Conservation (phyloP, 345 rosid genomes). For the Tarenaya hassleriana region DNA sequence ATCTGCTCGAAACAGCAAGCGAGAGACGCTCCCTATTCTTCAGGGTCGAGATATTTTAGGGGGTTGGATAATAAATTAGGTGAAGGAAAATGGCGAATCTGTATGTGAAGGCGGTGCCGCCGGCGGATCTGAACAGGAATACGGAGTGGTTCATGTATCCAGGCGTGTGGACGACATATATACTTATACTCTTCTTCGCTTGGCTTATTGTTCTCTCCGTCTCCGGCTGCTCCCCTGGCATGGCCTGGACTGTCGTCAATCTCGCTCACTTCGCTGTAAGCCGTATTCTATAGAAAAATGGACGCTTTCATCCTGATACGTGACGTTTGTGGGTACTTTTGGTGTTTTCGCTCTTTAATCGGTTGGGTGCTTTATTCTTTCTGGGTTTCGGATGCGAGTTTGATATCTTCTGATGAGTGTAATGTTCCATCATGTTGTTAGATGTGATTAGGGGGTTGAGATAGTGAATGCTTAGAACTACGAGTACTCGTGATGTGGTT, state of each 20-base stretch:
- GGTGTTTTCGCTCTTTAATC: background rate
- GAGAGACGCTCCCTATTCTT: no score
- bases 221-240: constrained; percentile 64
- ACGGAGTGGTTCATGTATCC: constrained; percentile 88
- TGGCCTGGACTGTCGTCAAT: constrained; percentile 83
- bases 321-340: background rate
- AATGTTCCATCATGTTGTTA: no score
- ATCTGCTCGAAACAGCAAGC: no score
- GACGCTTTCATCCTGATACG: background rate
- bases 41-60: background rate
- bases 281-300: background rate
- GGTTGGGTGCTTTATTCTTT: constrained; percentile 1
- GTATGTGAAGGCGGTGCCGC: constrained; percentile 63
- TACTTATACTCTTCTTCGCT: constrained; percentile 58
- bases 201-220: constrained; percentile 68
- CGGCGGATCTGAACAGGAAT: constrained; percentile 78
- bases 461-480: no score
- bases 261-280: constrained; percentile 60
- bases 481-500: no score
- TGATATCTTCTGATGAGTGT: background rate
- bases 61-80: background rate
- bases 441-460: no score
- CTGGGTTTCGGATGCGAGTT: constrained; percentile 21
- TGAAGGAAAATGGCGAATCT: constrained; percentile 33
- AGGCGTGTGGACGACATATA: constrained; percentile 77